Conservation (phyloP, 2,329 filamentous ascomycete species). For the Pseudocercospora fuligena region DNA sequence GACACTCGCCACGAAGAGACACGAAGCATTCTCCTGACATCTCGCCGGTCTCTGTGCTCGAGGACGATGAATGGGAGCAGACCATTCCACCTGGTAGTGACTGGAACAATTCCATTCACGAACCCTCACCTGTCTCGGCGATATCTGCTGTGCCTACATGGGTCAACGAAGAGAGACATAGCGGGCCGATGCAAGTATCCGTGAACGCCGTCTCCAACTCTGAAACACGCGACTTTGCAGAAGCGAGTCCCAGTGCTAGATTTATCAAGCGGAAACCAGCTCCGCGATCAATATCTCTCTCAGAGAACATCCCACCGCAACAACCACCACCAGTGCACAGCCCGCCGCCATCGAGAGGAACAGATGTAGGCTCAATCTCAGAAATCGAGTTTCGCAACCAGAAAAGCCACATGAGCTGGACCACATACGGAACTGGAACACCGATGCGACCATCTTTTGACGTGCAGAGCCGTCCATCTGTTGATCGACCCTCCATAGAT, state of each 20-base stretch:
- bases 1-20: slow-evolving; percentile 10
- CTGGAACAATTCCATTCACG: slow-evolving; percentile 18
- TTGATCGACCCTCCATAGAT: slow-evolving; percentile 22
- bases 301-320: slow-evolving; percentile 33
- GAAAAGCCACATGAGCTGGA: slow-evolving; percentile 43
- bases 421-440: slow-evolving; percentile 34
- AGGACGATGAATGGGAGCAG: slow-evolving; percentile 30
- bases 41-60: slow-evolving; percentile 23
- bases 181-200: slow-evolving; percentile 16
- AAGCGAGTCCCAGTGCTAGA: slow-evolving; percentile 8
- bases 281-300: slow-evolving; percentile 24
- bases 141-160: slow-evolving; percentile 25
- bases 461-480: slow-evolving; percentile 24
- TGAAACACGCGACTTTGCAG: slow-evolving; percentile 16
- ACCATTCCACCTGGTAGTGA: slow-evolving; percentile 19
- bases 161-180: slow-evolving; percentile 1
- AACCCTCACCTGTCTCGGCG: slow-evolving; percentile 33
- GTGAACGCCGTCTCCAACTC: slow-evolving; percentile 14
- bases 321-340: slow-evolving; percentile 17
- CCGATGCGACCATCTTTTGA: slow-evolving; percentile 28
- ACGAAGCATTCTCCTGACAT: slow-evolving; percentile 11
- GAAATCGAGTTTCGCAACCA: slow-evolving; percentile 23
- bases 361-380: slow-evolving; percentile 11
- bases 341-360: slow-evolving; percentile 23
- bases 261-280: slow-evolving; percentile 38